Conservation (phyloP, 768 basidiomycete species). For the Peribolospora baueri region DNA sequence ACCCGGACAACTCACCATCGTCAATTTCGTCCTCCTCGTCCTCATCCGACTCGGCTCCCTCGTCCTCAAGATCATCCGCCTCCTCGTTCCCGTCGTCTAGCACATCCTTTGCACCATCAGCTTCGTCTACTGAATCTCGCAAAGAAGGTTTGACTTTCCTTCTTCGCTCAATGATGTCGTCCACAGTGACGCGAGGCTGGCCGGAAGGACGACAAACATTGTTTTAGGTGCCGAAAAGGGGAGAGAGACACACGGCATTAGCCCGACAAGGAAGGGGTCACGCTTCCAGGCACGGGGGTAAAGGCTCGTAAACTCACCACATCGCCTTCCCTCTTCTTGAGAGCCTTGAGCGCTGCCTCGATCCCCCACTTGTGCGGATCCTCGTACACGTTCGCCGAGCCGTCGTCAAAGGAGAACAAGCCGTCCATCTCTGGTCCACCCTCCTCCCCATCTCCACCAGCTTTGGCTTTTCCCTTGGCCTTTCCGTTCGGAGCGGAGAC, state of each 20-base stretch:
- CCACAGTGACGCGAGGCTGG: slow-evolving; percentile 10
- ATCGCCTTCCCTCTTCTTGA: not conserved
- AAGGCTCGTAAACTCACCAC: not conserved
- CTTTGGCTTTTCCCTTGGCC: too few species aligned
- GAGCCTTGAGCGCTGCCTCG: too few species aligned
- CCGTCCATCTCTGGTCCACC: too few species aligned
- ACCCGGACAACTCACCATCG: not conserved
- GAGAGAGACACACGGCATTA: not conserved
- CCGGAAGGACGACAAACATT: not conserved
- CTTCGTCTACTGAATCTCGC: not conserved
- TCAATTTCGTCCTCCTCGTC: slow-evolving; percentile 2
- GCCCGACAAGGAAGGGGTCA: too few species aligned
- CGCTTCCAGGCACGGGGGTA: too few species aligned
- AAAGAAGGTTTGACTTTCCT: not conserved
- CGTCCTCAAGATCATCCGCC: slow-evolving; percentile 5
- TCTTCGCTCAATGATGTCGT: slow-evolving; percentile 8
- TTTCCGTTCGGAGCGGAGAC: too few species aligned
- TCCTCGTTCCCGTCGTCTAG: slow-evolving; percentile 3
- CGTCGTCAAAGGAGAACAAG: too few species aligned
- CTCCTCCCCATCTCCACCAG: too few species aligned
- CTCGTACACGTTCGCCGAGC: too few species aligned
- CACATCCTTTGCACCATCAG: not conserved
- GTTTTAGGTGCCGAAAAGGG: not conserved
- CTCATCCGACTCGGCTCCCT: not conserved
- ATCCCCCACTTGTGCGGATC: too few species aligned